A percentile compares a stretch with the other conserved stretches of the same genome.
phyloP scores from a whole-genome alignment of 2,329 filamentous ascomycete species.

The Metarhizium anisopliae region DNA sequence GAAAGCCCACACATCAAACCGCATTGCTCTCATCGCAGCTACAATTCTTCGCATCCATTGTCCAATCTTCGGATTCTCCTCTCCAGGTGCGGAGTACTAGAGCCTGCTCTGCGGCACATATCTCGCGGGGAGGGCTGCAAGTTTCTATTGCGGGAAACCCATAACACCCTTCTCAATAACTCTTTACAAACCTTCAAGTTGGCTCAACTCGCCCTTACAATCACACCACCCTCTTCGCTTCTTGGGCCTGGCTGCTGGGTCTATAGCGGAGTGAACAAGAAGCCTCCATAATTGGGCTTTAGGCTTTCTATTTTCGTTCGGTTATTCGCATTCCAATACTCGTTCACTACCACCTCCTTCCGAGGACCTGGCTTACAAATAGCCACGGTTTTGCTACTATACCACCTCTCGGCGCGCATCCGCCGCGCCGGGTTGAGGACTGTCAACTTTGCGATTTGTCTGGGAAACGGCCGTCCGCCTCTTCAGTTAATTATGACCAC shows the following conservation, averaged over 20 bases:
- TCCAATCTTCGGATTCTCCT: not conserved
- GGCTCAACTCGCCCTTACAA: constrained; percentile 71
- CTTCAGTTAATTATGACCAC: constrained; percentile 19
- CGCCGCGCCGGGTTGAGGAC: constrained; percentile 25
- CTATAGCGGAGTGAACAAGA: constrained; percentile 93
- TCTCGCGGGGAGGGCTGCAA: not conserved
- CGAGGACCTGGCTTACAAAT: not conserved
- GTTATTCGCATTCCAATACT: not conserved
- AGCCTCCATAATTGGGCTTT: constrained; percentile 76
- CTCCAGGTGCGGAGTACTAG: not conserved
- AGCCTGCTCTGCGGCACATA: not conserved
- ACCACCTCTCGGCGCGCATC: constrained; percentile 25
- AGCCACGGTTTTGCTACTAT: constrained; percentile 20
- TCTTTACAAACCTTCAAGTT: constrained; percentile 67
- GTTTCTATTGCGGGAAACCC: not conserved
- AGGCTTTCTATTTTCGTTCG: not conserved
- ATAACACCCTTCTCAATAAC: not conserved
- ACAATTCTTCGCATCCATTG: not conserved
- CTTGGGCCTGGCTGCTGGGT: constrained; percentile 89
- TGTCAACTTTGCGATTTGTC: not conserved
- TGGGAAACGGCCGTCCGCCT: constrained; percentile 1
- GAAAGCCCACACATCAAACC: not conserved
- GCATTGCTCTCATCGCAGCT: not conserved
- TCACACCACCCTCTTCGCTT: constrained; percentile 73
- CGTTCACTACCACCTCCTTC: not conserved